phyloP scores from a whole-genome alignment of 176 grass and related monocot species.

The Microstegium vimineum region DNA sequence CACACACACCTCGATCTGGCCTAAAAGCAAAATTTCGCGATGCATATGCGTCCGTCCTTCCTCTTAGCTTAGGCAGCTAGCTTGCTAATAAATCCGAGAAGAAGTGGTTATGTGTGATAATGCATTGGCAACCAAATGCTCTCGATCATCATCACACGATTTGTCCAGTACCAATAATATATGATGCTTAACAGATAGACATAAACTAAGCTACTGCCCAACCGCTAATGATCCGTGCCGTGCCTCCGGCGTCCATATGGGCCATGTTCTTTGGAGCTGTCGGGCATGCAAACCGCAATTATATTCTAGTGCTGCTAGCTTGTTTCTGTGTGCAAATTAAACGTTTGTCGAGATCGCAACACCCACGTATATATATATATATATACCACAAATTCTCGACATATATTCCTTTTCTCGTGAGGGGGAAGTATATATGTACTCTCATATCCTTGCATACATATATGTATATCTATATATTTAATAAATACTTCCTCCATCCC shows the following conservation, averaged over 20 bases:
- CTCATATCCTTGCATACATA: too few species aligned
- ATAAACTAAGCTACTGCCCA: constrained; percentile 37
- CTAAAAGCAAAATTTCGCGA: constrained; percentile 5
- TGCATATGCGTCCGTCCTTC: neutral
- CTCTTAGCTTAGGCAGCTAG: neutral
- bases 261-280: constrained; percentile 44
- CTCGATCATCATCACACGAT: too few species aligned
- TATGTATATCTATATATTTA: too few species aligned
- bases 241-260: constrained; percentile 27
- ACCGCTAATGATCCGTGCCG: constrained; percentile 46
- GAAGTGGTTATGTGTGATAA: constrained; percentile 39
- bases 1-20: too few species aligned
- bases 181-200: constrained; percentile 28
- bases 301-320: neutral
- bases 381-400: neutral
- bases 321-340: neutral
- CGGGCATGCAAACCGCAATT: neutral
- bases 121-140: constrained; percentile 20
- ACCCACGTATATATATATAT: neutral
- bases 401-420: neutral
- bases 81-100: constrained; percentile 7
- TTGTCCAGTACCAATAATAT: constrained; percentile 31
- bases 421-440: too few species aligned
- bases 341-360: neutral
- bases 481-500: too few species aligned